Evolutionary conservation across 345 rosid species (phyloP), one percentile per base, ranked within the genome.

Genomic region (Geranium brycei): DNA sequence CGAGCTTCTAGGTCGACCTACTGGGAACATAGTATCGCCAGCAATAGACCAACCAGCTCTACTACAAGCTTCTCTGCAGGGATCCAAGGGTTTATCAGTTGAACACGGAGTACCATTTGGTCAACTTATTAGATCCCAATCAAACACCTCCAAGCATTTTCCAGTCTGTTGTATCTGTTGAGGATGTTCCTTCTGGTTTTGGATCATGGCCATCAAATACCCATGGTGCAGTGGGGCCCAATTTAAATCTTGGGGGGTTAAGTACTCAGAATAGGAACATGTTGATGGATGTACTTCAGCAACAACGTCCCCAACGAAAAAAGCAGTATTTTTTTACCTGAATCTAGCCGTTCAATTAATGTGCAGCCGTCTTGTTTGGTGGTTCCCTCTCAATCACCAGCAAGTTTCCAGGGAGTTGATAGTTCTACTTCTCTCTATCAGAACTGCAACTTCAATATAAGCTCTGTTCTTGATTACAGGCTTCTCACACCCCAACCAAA

Each of bases 301-400:
- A 31, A 17, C 73, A 62, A 31, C 76, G 59, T 4, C 76, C 68
- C 17, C 64, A 66, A 11, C 68, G 71, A 23, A 78, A 70, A 65
- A 1, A 23, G 28, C 73, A 67, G 31, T 72, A 64, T 78, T 56
- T 56, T 72, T 16, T 51, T 73, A n/a, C 62, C 77, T n/a, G 85
- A 82, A 63, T 68, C 78, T 31, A 72, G 68, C 51, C 74, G 70
- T 56, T 65, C 80, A 28, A 82, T 84, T 61, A 78, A 63, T 7
- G 89, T 84, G 63, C 87, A 78, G 72, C 87, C 89, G 61, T 82
- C 89, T 58, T 84, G 87, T 66, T 80, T 82, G 62, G 85, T 84
- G 47, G 78, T 72, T 19, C 89, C 89, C 32, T 68, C 88, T 62
- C 80, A 63, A 30, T 71, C 85, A 71, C 58, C 84, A 60, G 63